A percentile compares a stretch with the other conserved stretches of the same genome.
These are phyloP conservation scores for Bipolaris sorokiniana DNA, from an alignment of 2,329 filamentous ascomycete genomes.

Conservation along the genomic window DNA sequence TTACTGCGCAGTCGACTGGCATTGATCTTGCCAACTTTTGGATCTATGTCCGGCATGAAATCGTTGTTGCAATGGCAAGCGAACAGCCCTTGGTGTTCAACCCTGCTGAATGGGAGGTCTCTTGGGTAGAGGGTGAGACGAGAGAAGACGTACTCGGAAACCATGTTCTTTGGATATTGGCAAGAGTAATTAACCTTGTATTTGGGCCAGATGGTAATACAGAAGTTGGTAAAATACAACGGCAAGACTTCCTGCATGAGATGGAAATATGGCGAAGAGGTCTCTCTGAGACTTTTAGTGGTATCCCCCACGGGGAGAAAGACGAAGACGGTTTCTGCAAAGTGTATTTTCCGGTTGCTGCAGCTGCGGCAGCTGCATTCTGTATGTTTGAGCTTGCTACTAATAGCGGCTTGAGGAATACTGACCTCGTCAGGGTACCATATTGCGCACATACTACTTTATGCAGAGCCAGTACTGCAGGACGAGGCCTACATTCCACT, in stretches of 20 bases:
- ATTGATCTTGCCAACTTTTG: slow-evolving; percentile 45
- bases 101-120: slow-evolving; percentile 42
- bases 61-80: slow-evolving; percentile 39
- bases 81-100: slow-evolving; percentile 37
- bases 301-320: slow-evolving; percentile 39
- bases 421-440: slow-evolving; percentile 32
- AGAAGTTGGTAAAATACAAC: slow-evolving; percentile 20
- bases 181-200: slow-evolving; percentile 36
- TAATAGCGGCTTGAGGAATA: not conserved
- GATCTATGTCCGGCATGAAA: slow-evolving; percentile 45
- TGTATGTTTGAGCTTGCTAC: slow-evolving; percentile 10
- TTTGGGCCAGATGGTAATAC: slow-evolving; percentile 30
- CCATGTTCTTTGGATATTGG: slow-evolving; percentile 44
- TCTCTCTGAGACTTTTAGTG: slow-evolving; percentile 39
- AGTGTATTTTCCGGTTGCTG: slow-evolving; percentile 42
- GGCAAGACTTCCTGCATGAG: slow-evolving; percentile 35
- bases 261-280: slow-evolving; percentile 36
- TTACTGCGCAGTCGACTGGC: slow-evolving; percentile 37
- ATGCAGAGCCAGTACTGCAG: slow-evolving; percentile 39
- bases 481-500: slow-evolving; percentile 32
- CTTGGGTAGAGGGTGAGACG: slow-evolving; percentile 34
- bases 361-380: slow-evolving; percentile 39
- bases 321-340: slow-evolving; percentile 42
- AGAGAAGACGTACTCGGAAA: slow-evolving; percentile 44
- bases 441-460: slow-evolving; percentile 40